Evolutionary conservation across 31 red algal species (phyloP), one percentile per base, ranked within the genome.

Genomic region (Asparagopsis taxiformis): DNA sequence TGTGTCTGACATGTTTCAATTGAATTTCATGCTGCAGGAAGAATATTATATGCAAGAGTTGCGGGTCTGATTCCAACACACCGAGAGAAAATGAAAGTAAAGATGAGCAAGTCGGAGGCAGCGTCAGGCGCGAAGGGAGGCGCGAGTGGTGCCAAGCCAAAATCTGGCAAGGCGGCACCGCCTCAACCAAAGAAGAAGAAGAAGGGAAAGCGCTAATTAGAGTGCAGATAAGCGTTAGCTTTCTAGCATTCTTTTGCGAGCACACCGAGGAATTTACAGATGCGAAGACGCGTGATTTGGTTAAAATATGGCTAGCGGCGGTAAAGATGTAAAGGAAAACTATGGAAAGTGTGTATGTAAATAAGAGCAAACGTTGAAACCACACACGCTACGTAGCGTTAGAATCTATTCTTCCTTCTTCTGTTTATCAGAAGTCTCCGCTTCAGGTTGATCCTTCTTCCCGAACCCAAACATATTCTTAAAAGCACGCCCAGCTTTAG

Each of bases 381-480:
- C n/a, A n/a, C n/a, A n/a, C n/a, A n/a, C n/a, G n/a, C n/a, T n/a
- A n/a, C n/a, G n/a, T n/a, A n/a, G n/a, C n/a, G n/a, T n/a, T n/a
- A n/a, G n/a, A n/a, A n/a, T n/a, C n/a, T n/a, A n/a, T n/a, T n/a
- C n/a, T 20, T 61, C 56, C 36, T 63, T 76, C 10, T 41, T 58
- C 26, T 65, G 24, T 7, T 9, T 26, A 1, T 68, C 62, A 2
- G 24, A 31, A 24, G 11, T 31, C 46, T 89, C 38, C 3, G 35
- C 65, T 1, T 56, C 50, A 23, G 43, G 20, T 39, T 39, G 4
- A 15, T 55, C 51, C 20, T 91, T 82, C 39, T 77, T 91, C 34
- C 71, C 77, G 39, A 91, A 70, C 1, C 87, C 77, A 29, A 91
- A 83, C 31, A 91, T 19, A 37, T 82, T 81, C 30, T 75, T 85